These are phyloP conservation scores for Neolentinus lepideus DNA, from an alignment of 1,284 basidiomycete genomes.

Conservation along the genomic window DNA sequence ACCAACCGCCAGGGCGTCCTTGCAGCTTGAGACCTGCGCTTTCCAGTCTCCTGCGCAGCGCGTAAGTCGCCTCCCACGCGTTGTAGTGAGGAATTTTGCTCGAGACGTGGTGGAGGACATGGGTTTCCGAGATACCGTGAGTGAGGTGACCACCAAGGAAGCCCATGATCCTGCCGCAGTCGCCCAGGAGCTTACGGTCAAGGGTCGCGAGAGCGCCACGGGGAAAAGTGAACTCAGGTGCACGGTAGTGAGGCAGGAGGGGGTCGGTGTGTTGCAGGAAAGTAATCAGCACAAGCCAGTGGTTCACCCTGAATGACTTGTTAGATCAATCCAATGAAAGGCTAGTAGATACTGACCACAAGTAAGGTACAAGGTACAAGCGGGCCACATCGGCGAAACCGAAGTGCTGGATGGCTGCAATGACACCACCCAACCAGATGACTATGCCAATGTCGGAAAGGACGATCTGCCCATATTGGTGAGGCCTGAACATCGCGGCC, in stretches of 20 bases:
- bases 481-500: constrained; percentile 80
- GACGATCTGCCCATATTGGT: constrained; percentile 78
- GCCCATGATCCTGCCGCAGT: constrained; percentile 63
- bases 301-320: constrained; percentile 44
- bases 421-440: constrained; percentile 63
- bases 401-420: constrained; percentile 50
- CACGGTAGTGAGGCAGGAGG: constrained; percentile 89
- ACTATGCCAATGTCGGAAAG: constrained; percentile 82
- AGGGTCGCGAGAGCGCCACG: constrained; percentile 93
- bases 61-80: constrained; percentile 88
- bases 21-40: constrained; percentile 52
- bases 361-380: constrained; percentile 86
- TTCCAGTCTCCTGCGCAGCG: constrained; percentile 77
- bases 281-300: constrained; percentile 90
- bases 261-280: constrained; percentile 99
- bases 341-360: constrained; percentile 61
- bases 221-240: constrained; percentile 87
- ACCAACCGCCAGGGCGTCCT: constrained; percentile 70
- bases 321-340: constrained; percentile 25
- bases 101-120: constrained; percentile 85
- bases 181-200: constrained; percentile 84
- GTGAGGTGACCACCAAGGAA: constrained; percentile 79
- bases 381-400: constrained; percentile 76
- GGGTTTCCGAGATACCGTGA: constrained; percentile 90
- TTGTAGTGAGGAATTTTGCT: constrained; percentile 86